These are phyloP conservation scores for Pythium grandisporangium DNA, from an alignment of 352 stramenopile species.

Conservation along the genomic window DNA sequence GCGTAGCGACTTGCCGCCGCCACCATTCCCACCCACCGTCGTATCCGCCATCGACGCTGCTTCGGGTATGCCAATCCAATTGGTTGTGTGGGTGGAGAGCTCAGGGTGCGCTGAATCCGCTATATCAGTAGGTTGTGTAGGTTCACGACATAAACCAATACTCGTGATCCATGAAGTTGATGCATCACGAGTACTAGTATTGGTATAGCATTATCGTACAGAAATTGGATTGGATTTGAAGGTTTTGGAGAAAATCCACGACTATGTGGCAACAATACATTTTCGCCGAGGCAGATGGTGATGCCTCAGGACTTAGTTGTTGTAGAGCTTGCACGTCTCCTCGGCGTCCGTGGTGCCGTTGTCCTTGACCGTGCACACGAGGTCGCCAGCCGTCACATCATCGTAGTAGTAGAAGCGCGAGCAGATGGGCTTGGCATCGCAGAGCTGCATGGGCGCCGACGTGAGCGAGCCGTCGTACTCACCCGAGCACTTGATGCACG, in stretches of 20 bases:
- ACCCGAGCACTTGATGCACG: slow-evolving; percentile 1
- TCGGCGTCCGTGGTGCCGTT: slow-evolving; percentile 12
- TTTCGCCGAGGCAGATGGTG: background rate
- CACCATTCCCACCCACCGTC: no score
- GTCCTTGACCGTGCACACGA: slow-evolving; percentile 13
- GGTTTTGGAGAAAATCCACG: no score
- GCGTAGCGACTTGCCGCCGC: slow-evolving; percentile 40
- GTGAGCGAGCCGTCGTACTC: slow-evolving; percentile 4
- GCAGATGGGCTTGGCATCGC: slow-evolving; percentile 16
- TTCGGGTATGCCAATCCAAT: background rate
- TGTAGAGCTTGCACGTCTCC: slow-evolving; percentile 7
- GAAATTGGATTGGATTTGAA: no score
- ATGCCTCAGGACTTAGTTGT: slow-evolving; percentile 7
- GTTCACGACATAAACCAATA: no score
- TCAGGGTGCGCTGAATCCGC: no score
- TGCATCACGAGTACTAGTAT: no score
- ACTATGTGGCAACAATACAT: no score
- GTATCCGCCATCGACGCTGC: slow-evolving; percentile 2
- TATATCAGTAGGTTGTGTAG: no score
- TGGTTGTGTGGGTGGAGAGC: no score
- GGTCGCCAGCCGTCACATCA: slow-evolving; percentile 8
- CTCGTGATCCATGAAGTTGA: no score
- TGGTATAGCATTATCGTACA: no score
- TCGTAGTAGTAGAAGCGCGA: slow-evolving; percentile 10
- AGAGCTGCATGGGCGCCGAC: slow-evolving; percentile 7